phyloP scores from a whole-genome alignment of 2,329 filamentous ascomycete species.

The Fusarium protoensiforme region DNA sequence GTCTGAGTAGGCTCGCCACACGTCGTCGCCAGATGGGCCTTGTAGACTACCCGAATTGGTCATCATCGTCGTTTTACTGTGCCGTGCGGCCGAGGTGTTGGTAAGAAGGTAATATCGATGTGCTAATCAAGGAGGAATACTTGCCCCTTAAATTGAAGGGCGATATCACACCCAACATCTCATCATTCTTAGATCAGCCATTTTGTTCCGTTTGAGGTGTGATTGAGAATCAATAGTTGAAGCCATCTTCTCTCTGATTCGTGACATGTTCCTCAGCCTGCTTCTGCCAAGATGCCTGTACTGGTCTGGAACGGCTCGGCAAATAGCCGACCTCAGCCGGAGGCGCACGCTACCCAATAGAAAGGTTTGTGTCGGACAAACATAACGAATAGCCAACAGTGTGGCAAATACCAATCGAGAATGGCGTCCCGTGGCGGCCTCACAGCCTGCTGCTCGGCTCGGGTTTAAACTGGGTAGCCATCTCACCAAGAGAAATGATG shows the following conservation, averaged over 20 bases:
- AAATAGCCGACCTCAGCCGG: not conserved
- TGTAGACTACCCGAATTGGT: not conserved
- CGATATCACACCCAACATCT: not conserved
- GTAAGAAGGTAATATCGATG: not conserved
- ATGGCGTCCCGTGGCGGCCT: not conserved
- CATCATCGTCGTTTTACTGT: not conserved
- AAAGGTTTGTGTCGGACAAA: not conserved
- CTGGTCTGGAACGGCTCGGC: not conserved
- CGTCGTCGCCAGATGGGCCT: fast-evolving
- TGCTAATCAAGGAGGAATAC: not conserved
- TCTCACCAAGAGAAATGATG: not conserved
- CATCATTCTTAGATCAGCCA: not conserved
- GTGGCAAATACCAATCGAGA: not conserved
- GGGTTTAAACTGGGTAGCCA: not conserved
- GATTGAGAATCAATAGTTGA: not conserved
- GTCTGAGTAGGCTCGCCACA: not conserved
- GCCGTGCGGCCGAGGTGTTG: not conserved
- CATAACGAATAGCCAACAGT: not conserved
- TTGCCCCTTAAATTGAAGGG: not conserved
- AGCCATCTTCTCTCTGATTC: not conserved
- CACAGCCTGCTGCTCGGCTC: not conserved
- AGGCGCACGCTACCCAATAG: not conserved
- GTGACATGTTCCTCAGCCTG: not conserved
- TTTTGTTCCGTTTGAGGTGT: not conserved
- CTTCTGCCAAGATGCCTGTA: not conserved